A percentile compares a stretch with the other conserved stretches of the same genome.
Evolutionary conservation across 805 yeast genomes (phyloP).

Genomic region (Starmerella gropengiesseri): DNA sequence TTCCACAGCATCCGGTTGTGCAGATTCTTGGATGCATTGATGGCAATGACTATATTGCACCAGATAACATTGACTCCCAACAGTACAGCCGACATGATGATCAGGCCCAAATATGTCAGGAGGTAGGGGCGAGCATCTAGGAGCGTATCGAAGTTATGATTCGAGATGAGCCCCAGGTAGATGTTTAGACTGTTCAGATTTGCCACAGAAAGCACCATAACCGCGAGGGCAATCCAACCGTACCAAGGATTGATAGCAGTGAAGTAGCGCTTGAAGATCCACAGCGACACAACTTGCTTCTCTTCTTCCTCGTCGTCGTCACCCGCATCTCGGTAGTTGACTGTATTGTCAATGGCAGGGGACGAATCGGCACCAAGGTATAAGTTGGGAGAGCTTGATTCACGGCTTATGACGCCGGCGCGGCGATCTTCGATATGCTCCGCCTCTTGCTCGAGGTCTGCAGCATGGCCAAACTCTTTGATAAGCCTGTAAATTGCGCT

Average conservation of each 20-base stretch:
- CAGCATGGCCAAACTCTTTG: conserved; percentile 47
- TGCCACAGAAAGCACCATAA: conserved; percentile 28
- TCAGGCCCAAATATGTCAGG: conserved; percentile 63
- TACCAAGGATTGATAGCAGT: conserved; percentile 32
- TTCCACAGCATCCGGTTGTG: conserved; percentile 47
- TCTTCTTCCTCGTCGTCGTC: conserved; percentile 27
- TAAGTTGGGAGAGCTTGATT: conserved; percentile 6
- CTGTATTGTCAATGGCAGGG: background rate
- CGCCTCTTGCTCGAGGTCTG: conserved; percentile 59
- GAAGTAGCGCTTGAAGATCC: conserved; percentile 23
- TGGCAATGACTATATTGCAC: conserved; percentile 48
- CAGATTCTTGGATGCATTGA: conserved; percentile 26
- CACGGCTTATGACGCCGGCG: conserved; percentile 42
- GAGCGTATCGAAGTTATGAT: conserved; percentile 18
- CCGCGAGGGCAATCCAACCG: conserved; percentile 28
- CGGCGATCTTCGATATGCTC: conserved; percentile 61
- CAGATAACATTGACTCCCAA: conserved; percentile 31
- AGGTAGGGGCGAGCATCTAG: conserved; percentile 41
- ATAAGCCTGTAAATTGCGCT: conserved; percentile 21
- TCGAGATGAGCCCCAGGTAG: conserved; percentile 24
- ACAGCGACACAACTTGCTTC: conserved; percentile 17
- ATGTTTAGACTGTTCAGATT: conserved; percentile 18
- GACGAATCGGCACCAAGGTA: conserved; percentile 6
- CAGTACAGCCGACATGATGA: conserved; percentile 34
- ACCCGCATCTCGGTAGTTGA: conserved; percentile 18